Conservation (phyloP, 495 filamentous ascomycete genomes). For the Xylaria scruposa region DNA sequence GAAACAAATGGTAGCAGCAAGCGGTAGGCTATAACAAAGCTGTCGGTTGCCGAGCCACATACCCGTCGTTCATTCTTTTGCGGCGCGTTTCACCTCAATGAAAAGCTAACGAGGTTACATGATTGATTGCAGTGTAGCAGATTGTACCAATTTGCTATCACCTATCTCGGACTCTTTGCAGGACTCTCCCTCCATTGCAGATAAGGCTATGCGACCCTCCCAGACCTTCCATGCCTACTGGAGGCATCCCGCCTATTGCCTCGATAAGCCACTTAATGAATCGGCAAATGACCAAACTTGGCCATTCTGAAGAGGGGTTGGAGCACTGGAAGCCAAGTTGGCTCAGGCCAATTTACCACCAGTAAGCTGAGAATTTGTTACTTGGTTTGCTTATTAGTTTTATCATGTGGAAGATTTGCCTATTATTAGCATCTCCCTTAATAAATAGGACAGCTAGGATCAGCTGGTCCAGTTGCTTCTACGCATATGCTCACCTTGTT, state of each 20-base stretch:
- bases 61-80: neutral
- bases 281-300: conserved; percentile 1
- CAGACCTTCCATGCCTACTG: neutral
- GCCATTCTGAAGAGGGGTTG: conserved; percentile 11
- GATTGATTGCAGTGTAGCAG: conserved; percentile 26
- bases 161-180: conserved; percentile 7
- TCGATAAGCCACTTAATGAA: conserved; percentile 1
- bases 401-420: conserved; percentile 13
- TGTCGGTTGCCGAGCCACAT: conserved; percentile 9
- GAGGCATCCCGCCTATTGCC: conserved; percentile 7
- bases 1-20: neutral
- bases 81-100: neutral
- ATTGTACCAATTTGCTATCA: conserved; percentile 1
- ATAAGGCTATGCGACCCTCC: conserved; percentile 23
- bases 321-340: neutral
- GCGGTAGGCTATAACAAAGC: neutral
- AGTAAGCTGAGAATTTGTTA: conserved; percentile 14
- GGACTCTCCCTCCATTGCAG: neutral
- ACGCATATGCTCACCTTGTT: too few species aligned
- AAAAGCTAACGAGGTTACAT: conserved; percentile 9
- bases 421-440: conserved; percentile 10
- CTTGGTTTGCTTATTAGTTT: neutral
- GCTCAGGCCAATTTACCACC: conserved; percentile 16
- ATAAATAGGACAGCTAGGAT: neutral
- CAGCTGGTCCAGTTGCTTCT: neutral